These are phyloP conservation scores for Fomitopsis pinicola DNA, from an alignment of 1,284 basidiomycete species.

Conservation along the genomic window DNA sequence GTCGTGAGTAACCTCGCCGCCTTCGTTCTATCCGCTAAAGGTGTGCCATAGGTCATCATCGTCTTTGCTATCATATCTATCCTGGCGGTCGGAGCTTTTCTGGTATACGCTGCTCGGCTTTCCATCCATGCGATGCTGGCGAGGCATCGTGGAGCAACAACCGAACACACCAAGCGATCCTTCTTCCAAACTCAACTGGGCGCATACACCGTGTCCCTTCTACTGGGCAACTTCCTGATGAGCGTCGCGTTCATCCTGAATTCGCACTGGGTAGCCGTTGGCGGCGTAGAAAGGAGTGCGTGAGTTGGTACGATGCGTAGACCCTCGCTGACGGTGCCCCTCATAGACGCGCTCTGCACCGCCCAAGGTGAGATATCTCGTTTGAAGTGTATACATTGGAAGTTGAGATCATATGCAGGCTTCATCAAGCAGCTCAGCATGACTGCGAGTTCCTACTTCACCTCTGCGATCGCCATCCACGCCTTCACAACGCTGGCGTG, in stretches of 20 bases:
- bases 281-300: conserved; percentile 47
- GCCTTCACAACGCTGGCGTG: conserved; percentile 63
- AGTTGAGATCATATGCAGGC: conserved; percentile 30
- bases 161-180: conserved; percentile 35
- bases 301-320: conserved; percentile 4
- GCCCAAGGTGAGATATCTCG: not conserved
- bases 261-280: conserved; percentile 37
- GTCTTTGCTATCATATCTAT: conserved; percentile 51
- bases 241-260: conserved; percentile 49
- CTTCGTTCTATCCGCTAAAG: not conserved
- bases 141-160: conserved; percentile 9
- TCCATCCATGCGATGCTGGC: conserved; percentile 25
- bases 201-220: conserved; percentile 57
- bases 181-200: conserved; percentile 72
- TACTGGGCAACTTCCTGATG: conserved; percentile 53
- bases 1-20: conserved; percentile 34
- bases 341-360: not conserved
- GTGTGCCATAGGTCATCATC: conserved; percentile 39
- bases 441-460: conserved; percentile 61
- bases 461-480: conserved; percentile 60
- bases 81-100: conserved; percentile 43
- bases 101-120: conserved; percentile 40
- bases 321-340: not conserved
- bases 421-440: conserved; percentile 59
- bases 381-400: not conserved